Evolutionary conservation across 257 asterid species (phyloP), one percentile per base, ranked within the genome.

Genomic region (Capsicum pubescens): DNA sequence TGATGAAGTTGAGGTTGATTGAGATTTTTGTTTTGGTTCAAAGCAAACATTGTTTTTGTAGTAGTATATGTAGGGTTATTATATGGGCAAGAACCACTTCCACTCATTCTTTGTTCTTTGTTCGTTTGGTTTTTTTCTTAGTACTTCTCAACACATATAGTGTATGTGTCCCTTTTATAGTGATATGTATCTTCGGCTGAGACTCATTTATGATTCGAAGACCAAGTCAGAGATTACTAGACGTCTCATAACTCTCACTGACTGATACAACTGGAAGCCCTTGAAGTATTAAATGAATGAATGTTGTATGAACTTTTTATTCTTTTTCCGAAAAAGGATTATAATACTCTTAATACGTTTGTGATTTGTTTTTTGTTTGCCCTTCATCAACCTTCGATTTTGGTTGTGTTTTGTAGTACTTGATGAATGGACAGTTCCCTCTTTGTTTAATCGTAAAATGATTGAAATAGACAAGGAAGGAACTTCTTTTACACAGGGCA

Each of bases 341-440:
- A 10, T 12, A 10, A 55, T 55, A 12, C 16, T 4, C 59, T 4
- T 9, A 10, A 55, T 26, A 26, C 15, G 6, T 10, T 55, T 10
- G 10, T 8, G 9, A 48, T 48, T 48, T 48, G 1, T 48, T 7
- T 48, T 8, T 1, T 48, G 1, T 39, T 39, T 8, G 10, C 26
- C 5, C 32, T 63, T 63, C 2, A 0, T 64, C 12, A 12, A 1
- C 44, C 0, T n/a, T n/a, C n/a, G n/a, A n/a, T n/a, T n/a, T n/a
- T n/a, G n/a, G n/a, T n/a, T n/a, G n/a, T n/a, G n/a, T n/a, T n/a
- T n/a, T n/a, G n/a, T n/a, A n/a, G n/a, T n/a, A n/a, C n/a, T n/a
- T 26, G 32, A 26, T 26, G 32, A 26, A 26, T 26, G 32, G 32
- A 26, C 1, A 26, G 32, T 26, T 26, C 0, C 32, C 32, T 0